Percentiles rank a stretch among this genome's conserved stretches.
These are phyloP conservation scores for Lodderomyces pseudojiufengensis DNA, from an alignment of 1,139 yeast species.

Conservation along the genomic window DNA sequence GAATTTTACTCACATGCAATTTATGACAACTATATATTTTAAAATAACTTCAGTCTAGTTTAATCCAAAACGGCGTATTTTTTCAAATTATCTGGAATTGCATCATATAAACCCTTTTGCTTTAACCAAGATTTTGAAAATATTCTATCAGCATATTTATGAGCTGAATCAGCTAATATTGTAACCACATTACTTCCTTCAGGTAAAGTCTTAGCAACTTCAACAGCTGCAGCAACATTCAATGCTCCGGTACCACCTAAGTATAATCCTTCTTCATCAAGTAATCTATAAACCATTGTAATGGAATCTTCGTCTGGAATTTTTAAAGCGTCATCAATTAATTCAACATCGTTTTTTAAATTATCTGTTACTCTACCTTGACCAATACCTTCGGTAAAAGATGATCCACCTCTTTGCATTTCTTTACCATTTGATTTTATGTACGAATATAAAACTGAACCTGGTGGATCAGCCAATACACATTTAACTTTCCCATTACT, in stretches of 20 bases:
- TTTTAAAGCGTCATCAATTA: constrained; percentile 69
- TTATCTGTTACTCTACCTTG: constrained; percentile 90
- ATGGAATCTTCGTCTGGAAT: constrained; percentile 75
- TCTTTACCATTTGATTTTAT: constrained; percentile 63
- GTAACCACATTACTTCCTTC: constrained; percentile 83
- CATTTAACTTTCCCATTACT: constrained; percentile 57
- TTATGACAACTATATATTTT: no score
- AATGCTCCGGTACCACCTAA: constrained; percentile 87
- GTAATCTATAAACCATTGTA: constrained; percentile 72
- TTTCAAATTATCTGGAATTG: constrained; percentile 65
- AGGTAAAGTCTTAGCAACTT: constrained; percentile 72
- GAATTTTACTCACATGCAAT: no score
- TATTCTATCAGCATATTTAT: constrained; percentile 76
- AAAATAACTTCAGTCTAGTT: no score
- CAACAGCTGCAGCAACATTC: constrained; percentile 77
- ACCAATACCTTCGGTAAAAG: constrained; percentile 94
- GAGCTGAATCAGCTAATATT: constrained; percentile 82
- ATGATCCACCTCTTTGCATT: constrained; percentile 66
- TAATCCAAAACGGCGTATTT: constrained; percentile 54
- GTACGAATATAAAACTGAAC: constrained; percentile 78
- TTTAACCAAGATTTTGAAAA: constrained; percentile 78
- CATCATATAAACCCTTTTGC: constrained; percentile 59
- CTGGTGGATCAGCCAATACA: constrained; percentile 89
- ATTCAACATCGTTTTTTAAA: constrained; percentile 64
- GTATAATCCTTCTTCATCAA: constrained; percentile 87